Base-by-base conservation (phyloP, 2,329 filamentous ascomycete species). In the Stachybotrys chlorohalonatus region DNA sequence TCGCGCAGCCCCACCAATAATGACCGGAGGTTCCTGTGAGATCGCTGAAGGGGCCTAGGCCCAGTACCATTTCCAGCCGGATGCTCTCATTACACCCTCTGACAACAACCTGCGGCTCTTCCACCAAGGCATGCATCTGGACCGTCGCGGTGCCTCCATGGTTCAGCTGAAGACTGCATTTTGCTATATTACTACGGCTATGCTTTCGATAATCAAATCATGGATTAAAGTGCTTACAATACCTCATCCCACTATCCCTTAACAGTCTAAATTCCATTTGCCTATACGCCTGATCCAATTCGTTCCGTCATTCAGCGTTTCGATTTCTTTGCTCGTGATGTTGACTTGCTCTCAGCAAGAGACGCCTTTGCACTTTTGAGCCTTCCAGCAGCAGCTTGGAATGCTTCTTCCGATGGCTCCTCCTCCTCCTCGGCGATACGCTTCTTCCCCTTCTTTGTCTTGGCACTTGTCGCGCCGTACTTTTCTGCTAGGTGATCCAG, bases 401-500 rank as follows among this genome's bases (percentile, higher is more conserved):
- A 85, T 0, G 78, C 81, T 61, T 83, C 81, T 58, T 86, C 83
- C 0, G 79, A 79, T 1, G 81, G 79, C 64, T 82, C 79, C 57
- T 88, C 79, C 57, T 88, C 79, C 57, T 88, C 85, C 61, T 90
- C 86, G 1, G 81, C 75, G 0, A 65, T 68, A 31, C 70, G 73
- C 60, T 78, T 75, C 65, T 81, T 83, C 11, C 75, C 76, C 64
- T 79, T 83, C 69, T 76, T 77, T 0, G 66, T 60, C 57, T 76
- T 66, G 7, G 75, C 15, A 42, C 24, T 24, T 24, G 24, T 24
- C n/a, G 39, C 73, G 31, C 76, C 73, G 67, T 95, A 95, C 72
- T 93, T 95, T 51, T 85, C 87, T 55, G 89, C 89, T 52, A 96
- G 70, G 52, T 81, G 75, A 58, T 89, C 87, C 30, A 95, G 73